These are phyloP conservation scores for Seiridium unicorne DNA, from an alignment of 2,329 filamentous ascomycete genomes.

Conservation along the genomic window DNA sequence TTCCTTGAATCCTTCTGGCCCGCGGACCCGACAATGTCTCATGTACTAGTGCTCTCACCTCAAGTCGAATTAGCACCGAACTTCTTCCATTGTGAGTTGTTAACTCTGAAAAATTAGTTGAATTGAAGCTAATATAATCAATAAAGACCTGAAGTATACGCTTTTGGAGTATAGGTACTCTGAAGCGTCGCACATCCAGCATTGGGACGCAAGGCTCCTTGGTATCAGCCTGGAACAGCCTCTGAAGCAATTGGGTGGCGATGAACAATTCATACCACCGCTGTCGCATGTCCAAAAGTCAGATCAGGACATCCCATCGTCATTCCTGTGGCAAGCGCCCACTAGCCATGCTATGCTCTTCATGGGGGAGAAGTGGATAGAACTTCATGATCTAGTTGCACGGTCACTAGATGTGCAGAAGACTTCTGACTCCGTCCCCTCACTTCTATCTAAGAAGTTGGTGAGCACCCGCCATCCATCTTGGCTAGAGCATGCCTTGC, in stretches of 20 bases:
- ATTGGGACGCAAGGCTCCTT: slow-evolving; percentile 58
- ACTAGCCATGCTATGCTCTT: slow-evolving; percentile 80
- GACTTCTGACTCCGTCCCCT: slow-evolving; percentile 30
- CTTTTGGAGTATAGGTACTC: slow-evolving; percentile 79
- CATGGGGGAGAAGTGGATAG: slow-evolving; percentile 82
- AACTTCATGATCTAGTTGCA: slow-evolving; percentile 78
- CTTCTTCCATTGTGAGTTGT: slow-evolving; percentile 71
- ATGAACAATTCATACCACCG: slow-evolving; percentile 49
- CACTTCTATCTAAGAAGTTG: slow-evolving; percentile 48
- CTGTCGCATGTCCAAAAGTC: slow-evolving; percentile 23
- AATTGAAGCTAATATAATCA: neutral
- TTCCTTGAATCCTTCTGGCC: slow-evolving; percentile 92
- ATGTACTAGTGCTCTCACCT: slow-evolving; percentile 82
- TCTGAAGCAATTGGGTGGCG: slow-evolving; percentile 59
- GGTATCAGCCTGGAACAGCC: slow-evolving; percentile 81
- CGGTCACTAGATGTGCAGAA: slow-evolving; percentile 52
- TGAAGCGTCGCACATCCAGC: slow-evolving; percentile 35
- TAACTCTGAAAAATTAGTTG: neutral
- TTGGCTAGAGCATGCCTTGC: slow-evolving; percentile 62
- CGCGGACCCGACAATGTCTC: slow-evolving; percentile 56
- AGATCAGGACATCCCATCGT: slow-evolving; percentile 35
- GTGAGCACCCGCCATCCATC: slow-evolving; percentile 27
- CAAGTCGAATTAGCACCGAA: slow-evolving; percentile 76
- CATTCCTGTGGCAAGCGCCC: slow-evolving; percentile 84
- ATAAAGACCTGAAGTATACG: slow-evolving; percentile 68